Evolutionary conservation across 306 rosid species (phyloP).

Genomic region (Neltuma alba): DNA sequence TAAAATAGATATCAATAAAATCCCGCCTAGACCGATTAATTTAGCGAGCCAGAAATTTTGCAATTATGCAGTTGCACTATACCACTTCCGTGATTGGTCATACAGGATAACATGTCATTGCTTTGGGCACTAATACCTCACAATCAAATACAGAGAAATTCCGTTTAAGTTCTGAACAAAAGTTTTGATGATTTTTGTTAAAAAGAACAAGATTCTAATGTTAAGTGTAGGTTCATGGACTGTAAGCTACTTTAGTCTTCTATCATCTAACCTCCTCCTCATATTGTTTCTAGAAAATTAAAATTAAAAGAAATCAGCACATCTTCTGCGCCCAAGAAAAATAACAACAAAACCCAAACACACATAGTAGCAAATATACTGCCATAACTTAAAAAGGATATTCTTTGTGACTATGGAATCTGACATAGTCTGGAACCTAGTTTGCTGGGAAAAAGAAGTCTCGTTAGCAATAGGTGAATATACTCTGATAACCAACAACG

Average conservation of each 20-base stretch:
- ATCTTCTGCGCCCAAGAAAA: not conserved
- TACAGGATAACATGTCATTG: constrained; percentile 22
- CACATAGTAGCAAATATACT: not conserved
- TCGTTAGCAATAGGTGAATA: constrained; percentile 34
- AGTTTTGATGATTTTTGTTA: not conserved
- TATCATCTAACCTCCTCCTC: not conserved
- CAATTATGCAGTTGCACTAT: not conserved
- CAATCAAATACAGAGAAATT: constrained; percentile 9
- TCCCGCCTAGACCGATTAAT: constrained; percentile 23
- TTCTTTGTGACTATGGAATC: constrained; percentile 70
- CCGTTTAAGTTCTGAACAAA: constrained; percentile 9
- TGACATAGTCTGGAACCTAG: constrained; percentile 78
- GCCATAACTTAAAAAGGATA: constrained; percentile 48
- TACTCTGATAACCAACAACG: constrained; percentile 27
- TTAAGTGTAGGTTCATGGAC: not conserved
- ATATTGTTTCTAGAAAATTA: not conserved
- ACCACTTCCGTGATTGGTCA: not conserved
- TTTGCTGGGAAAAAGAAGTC: constrained; percentile 54
- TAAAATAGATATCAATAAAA: constrained; percentile 31
- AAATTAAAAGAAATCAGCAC: not conserved
- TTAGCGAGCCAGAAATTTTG: constrained; percentile 6
- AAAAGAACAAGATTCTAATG: not conserved
- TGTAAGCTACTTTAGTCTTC: not conserved
- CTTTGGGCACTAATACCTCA: not conserved
- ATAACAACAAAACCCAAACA: not conserved